Percentiles rank a stretch among this genome's conserved stretches.
Conservation (phyloP, 1,284 basidiomycete genomes). For the Anthracocystis panici-leucophaei region DNA sequence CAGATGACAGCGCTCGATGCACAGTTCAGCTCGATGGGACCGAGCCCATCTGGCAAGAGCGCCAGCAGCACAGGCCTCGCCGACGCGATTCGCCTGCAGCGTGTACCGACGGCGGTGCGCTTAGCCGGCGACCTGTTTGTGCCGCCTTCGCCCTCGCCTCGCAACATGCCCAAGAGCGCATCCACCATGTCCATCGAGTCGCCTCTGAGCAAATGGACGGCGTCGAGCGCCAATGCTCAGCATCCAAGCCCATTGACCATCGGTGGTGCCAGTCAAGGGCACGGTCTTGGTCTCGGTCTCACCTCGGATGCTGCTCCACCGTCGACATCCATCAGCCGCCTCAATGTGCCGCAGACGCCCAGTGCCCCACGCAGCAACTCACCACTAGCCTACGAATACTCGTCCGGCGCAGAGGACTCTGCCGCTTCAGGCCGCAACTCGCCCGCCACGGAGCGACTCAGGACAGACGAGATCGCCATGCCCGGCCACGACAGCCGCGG, state of each 20-base stretch:
- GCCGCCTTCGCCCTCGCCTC: slow-evolving; percentile 44
- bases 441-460: slow-evolving; percentile 40
- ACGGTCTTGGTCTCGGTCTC: slow-evolving; percentile 43
- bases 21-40: slow-evolving; percentile 22
- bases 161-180: slow-evolving; percentile 43
- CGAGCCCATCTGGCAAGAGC: slow-evolving; percentile 28
- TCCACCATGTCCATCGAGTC: slow-evolving; percentile 46
- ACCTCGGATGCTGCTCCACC: slow-evolving; percentile 22
- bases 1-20: slow-evolving; percentile 15
- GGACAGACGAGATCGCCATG: slow-evolving; percentile 20
- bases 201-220: slow-evolving; percentile 33
- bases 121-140: slow-evolving; percentile 71
- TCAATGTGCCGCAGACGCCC: slow-evolving; percentile 53
- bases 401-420: slow-evolving; percentile 27
- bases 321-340: slow-evolving; percentile 23
- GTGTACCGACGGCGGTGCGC: slow-evolving; percentile 73
- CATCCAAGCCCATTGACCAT: slow-evolving; percentile 17
- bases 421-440: slow-evolving; percentile 45
- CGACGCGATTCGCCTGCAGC: slow-evolving; percentile 72
- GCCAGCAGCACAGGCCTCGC: slow-evolving; percentile 40
- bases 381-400: slow-evolving; percentile 42
- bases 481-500: slow-evolving; percentile 40
- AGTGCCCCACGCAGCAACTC: slow-evolving; percentile 50
- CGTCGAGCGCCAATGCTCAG: slow-evolving; percentile 15
- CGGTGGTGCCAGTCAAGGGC: slow-evolving; percentile 16